A percentile compares a stretch with the other conserved stretches of the same genome.
phyloP scores from a whole-genome alignment of 306 rosid genomes.

The Vicia faba region DNA sequence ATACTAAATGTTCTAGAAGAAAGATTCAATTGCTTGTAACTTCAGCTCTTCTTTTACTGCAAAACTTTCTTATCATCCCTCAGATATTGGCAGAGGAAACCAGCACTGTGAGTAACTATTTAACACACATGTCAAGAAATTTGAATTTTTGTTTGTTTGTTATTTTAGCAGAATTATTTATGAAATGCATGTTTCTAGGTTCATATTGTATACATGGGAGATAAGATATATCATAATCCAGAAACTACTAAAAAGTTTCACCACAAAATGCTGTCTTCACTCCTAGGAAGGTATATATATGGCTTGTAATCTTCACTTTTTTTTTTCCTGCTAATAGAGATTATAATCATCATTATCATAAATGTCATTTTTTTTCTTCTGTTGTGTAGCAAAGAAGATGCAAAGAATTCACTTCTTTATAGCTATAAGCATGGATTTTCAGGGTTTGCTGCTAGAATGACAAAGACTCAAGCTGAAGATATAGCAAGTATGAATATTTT shows the following conservation, averaged over 20 bases:
- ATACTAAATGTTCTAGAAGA: conserved; percentile 39
- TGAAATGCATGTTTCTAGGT: conserved; percentile 49
- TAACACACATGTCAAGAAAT: conserved; percentile 19
- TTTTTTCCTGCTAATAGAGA: conserved; percentile 24
- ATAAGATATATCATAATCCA: conserved; percentile 50
- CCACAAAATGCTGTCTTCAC: conserved; percentile 56
- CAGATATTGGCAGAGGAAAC: conserved; percentile 46
- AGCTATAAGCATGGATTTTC: conserved; percentile 87
- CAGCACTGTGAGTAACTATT: conserved; percentile 51
- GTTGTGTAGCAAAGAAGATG: conserved; percentile 74
- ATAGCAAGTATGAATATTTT: conserved; percentile 49
- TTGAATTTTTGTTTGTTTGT: neutral
- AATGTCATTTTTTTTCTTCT: conserved; percentile 31
- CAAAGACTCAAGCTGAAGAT: conserved; percentile 62
- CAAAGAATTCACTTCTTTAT: conserved; percentile 62
- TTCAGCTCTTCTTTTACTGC: conserved; percentile 51
- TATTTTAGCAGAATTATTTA: conserved; percentile 30
- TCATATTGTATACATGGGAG: conserved; percentile 77
- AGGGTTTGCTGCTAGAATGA: conserved; percentile 81
- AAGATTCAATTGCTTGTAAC: conserved; percentile 44
- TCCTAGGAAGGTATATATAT: conserved; percentile 64
- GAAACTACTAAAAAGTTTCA: conserved; percentile 52
- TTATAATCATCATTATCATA: conserved; percentile 11
- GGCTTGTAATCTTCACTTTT: conserved; percentile 8
- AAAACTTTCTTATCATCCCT: conserved; percentile 41